Base-by-base conservation (phyloP, 306 rosid genomes). In the Acacia crassicarpa region DNA sequence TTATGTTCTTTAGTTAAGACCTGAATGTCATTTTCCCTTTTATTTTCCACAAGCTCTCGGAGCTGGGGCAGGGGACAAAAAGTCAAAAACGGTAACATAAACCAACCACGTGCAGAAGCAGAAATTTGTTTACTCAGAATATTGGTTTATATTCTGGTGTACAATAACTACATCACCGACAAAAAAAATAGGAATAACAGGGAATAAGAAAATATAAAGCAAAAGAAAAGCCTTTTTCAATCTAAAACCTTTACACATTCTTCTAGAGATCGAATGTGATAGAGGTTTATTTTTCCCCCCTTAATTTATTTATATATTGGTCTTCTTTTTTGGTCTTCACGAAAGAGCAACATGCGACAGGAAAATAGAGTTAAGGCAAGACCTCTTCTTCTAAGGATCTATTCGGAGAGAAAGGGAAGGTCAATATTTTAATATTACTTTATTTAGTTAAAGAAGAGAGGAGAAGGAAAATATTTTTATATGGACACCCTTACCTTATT, bases 211-310 rank as follows among this genome's bases (percentile, higher is more conserved):
- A 74, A 78, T 38, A 81, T 23, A 61, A 7, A n/a, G 62, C 23
- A 38, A 74, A 7, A 38, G 61, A 40, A 43, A 76, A 70, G 27
- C 72, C 56, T 49, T 19, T 33, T 80, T 48, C 22, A 25, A 13
- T 35, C 69, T 33, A 75, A 79, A 80, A 59, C 69, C 43, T 41
- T 69, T 5, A 40, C 63, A 80, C 35, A 61, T 27, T 80, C 27
- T 69, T 44, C 48, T 0, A 61, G 35, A 48, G 53, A 65, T 67
- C 61, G 62, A 62, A 61, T 53, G 16, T 58, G 33, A 68, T 67
- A 78, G 22, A 40, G 66, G 6, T 35, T 27, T 44, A 7, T 13
- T 3, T 68, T 53, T 0, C 3, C 0, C 27, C 23, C 44, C 46
- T 74, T 62, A 43, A 5, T 43, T 67, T 14, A 58, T 58, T 22